Evolutionary conservation across 345 rosid species (phyloP), one percentile per base, ranked within the genome.

Genomic region (Mangifera indica): DNA sequence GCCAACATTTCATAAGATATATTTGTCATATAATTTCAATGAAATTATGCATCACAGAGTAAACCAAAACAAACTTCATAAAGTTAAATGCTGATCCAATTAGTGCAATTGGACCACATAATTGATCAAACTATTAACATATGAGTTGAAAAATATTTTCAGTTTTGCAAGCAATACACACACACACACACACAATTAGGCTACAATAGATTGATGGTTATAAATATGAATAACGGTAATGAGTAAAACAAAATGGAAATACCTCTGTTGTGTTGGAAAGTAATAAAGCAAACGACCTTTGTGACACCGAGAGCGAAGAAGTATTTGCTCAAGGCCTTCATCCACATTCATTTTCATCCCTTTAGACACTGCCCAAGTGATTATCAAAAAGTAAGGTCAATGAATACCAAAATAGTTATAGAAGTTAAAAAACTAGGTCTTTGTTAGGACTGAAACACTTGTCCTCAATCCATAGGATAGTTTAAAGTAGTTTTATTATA

Each of bases 261-360:
- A 90, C 98, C 90, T 83, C 40, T 73, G 74, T n/a, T 83, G 80
- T 69, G 88, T 77, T 59, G 98, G 96, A 79, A 90, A 93, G 78
- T 91, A 93, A 61, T 91, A 90, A 67, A 93, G 97, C 74, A 94
- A 76, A 26, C 98, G 93, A 57, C 97, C 98, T 80, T 94, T 94
- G 67, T 88, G 93, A 79, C 97, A 93, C 51, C 97, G 86, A 67
- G 96, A 93, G 63, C 61, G 87, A 73, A 78, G 74, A 74, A 91
- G 84, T 79, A 82, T 83, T 72, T 86, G 89, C 79, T 91, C 87
- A 64, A 91, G 92, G 80, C 87, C 86, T 74, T 84, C 86, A 69
- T 69, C 70, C 70, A 81, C 80, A 32, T 69, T 67, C 75, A 70
- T 73, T 58, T 81, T 76, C 70, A 78, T 74, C 65, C 79, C 91